Conservation (phyloP, 106 monocot species). For the Hemerocallis citrina region DNA sequence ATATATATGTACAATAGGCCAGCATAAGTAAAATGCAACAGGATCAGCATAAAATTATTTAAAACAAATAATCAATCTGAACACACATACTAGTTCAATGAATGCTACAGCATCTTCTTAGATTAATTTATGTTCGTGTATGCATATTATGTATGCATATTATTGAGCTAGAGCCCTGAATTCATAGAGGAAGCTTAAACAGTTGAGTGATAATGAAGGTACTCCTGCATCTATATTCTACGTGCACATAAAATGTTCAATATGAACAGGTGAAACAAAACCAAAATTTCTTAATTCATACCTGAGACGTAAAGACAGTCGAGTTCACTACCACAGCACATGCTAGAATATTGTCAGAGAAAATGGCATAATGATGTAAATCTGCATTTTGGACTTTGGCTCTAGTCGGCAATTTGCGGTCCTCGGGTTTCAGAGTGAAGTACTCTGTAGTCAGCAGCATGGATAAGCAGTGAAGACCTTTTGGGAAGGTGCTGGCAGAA, state of each 20-base stretch:
- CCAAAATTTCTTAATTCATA: conserved; percentile 16
- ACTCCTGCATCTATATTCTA: not conserved
- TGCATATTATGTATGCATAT: too few species aligned
- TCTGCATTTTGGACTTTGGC: conserved; percentile 22
- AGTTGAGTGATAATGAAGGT: not conserved
- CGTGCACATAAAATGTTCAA: not conserved
- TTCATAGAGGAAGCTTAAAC: not conserved
- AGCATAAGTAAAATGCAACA: not conserved
- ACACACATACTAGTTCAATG: not conserved
- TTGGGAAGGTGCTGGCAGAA: conserved; percentile 71
- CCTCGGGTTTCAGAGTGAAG: conserved; percentile 43
- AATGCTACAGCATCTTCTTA: too few species aligned
- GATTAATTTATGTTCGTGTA: not conserved
- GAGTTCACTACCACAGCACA: conserved; percentile 86
- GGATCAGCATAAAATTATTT: not conserved
- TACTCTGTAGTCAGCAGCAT: conserved; percentile 76
- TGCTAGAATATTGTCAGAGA: conserved; percentile 90
- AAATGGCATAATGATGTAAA: conserved; percentile 81
- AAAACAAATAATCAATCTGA: not conserved
- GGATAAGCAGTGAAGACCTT: conserved; percentile 88
- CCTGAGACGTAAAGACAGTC: conserved; percentile 48
- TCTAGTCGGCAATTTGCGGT: conserved; percentile 28
- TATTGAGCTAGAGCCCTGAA: too few species aligned
- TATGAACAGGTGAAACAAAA: not conserved
- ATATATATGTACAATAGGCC: not conserved